Conservation (phyloP, 2,329 filamentous ascomycete genomes). For the Ophiostoma ulmi region DNA sequence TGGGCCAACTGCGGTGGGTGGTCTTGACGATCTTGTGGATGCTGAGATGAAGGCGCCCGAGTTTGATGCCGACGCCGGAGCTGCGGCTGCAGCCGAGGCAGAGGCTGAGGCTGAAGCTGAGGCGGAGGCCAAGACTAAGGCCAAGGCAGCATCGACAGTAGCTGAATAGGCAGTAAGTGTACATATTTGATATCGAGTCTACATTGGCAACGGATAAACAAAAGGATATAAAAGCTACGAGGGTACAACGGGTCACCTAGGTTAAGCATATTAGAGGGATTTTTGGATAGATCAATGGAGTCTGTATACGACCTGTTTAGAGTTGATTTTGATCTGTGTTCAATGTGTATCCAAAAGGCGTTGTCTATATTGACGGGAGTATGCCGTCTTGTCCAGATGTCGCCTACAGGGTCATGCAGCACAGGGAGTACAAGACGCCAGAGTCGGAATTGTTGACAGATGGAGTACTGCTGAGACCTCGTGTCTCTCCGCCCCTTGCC, state of each 20-base stretch:
- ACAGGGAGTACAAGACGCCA: background rate
- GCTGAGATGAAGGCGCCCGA: slow-evolving; percentile 40
- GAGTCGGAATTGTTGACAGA: background rate
- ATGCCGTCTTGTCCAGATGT: background rate
- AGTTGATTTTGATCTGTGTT: background rate
- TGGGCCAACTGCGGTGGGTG: slow-evolving; percentile 64
- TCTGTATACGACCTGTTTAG: background rate
- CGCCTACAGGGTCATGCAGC: background rate
- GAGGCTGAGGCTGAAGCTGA: background rate
- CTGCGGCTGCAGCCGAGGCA: slow-evolving; percentile 18
- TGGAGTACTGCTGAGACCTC: slow-evolving; percentile 1
- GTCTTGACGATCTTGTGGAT: slow-evolving; percentile 54
- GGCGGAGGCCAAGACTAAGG: slow-evolving; percentile 12
- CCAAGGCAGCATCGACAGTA: background rate
- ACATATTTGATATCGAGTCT: background rate
- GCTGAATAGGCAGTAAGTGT: background rate
- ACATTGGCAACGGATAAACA: background rate
- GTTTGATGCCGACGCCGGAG: slow-evolving; percentile 2
- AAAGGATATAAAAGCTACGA: background rate
- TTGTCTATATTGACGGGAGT: background rate
- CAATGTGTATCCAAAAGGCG: background rate
- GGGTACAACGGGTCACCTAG: background rate
- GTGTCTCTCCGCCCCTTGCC: background rate
- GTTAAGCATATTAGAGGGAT: background rate
- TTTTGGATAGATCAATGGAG: background rate